These are phyloP conservation scores for Graphilbum fragrans DNA, from an alignment of 2,329 filamentous ascomycete species.

Conservation along the genomic window DNA sequence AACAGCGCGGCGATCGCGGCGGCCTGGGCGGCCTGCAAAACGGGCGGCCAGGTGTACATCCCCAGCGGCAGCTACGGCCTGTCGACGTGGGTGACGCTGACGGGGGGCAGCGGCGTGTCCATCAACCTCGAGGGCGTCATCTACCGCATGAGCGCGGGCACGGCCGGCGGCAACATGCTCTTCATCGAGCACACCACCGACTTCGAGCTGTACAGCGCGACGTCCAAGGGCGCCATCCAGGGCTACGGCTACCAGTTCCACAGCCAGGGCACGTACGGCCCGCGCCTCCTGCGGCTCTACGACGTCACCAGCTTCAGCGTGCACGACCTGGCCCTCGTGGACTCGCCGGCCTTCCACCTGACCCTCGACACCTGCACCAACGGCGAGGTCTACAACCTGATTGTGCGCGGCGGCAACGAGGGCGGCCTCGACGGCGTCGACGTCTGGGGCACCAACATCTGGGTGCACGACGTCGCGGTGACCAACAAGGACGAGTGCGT, in stretches of 20 bases:
- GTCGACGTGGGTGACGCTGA: conserved; percentile 11
- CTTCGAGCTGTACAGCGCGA: conserved; percentile 32
- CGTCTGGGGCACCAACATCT: conserved; percentile 40
- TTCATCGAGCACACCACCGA: conserved; percentile 20
- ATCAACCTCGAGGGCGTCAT: conserved; percentile 12
- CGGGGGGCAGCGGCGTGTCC: conserved; percentile 7
- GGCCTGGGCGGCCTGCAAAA: conserved; percentile 37
- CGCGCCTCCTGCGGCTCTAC: conserved; percentile 31
- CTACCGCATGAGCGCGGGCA: conserved; percentile 7
- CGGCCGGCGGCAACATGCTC: conserved; percentile 14
- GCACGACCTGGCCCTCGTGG: conserved; percentile 35
- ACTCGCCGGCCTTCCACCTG: conserved; percentile 17
- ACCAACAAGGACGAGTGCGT: conserved; percentile 48
- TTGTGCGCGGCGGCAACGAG: conserved; percentile 35
- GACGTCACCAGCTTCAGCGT: conserved; percentile 31
- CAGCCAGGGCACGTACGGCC: conserved; percentile 20
- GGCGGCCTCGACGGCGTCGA: conserved; percentile 45
- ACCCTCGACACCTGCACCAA: conserved; percentile 23
- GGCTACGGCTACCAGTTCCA: conserved; percentile 35
- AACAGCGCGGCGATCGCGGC: conserved; percentile 16
- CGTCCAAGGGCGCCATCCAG: conserved; percentile 34
- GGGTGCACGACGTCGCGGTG: conserved; percentile 47
- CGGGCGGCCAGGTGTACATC: conserved; percentile 24
- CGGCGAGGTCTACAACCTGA: conserved; percentile 41
- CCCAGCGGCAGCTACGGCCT: conserved; percentile 12